phyloP scores from a whole-genome alignment of 345 rosid species.

The Draba incana region DNA sequence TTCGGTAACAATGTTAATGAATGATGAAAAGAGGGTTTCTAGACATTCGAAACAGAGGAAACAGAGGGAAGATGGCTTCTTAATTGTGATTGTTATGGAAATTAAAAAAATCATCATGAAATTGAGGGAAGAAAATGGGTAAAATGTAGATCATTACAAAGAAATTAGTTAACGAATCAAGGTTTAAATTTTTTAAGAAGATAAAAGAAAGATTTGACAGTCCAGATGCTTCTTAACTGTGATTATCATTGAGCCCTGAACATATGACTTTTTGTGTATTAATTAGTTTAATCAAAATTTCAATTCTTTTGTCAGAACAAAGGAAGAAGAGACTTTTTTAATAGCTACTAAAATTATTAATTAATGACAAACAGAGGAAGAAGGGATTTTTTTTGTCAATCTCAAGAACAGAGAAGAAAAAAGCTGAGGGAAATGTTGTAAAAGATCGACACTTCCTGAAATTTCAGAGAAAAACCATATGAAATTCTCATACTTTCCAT shows the following conservation, averaged over 20 bases:
- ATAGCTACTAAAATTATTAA: slow-evolving; percentile 6
- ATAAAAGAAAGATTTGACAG: no score
- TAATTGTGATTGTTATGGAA: no score
- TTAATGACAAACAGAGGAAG: slow-evolving; percentile 27
- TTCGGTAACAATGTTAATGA: no score
- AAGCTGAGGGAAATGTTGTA: slow-evolving; percentile 4
- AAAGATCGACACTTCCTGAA: slow-evolving; percentile 30
- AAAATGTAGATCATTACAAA: no score
- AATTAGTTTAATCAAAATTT: neutral
- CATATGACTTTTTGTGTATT: slow-evolving; percentile 25
- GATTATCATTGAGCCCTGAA: slow-evolving; percentile 23
- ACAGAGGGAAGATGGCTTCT: no score
- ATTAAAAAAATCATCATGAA: no score
- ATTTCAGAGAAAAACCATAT: slow-evolving; percentile 22
- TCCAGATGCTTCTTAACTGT: no score
- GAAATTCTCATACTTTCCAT: neutral
- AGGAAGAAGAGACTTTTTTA: slow-evolving; percentile 13
- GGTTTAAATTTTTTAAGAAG: no score
- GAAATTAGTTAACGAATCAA: no score
- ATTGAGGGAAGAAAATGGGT: no score
- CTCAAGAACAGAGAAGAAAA: slow-evolving; percentile 37
- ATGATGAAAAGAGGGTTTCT: no score
- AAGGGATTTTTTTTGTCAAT: slow-evolving; percentile 24
- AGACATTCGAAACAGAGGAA: no score
- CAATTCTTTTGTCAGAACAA: slow-evolving; percentile 29